phyloP scores from a whole-genome alignment of 768 basidiomycete genomes.

The Termitomyces sp. region DNA sequence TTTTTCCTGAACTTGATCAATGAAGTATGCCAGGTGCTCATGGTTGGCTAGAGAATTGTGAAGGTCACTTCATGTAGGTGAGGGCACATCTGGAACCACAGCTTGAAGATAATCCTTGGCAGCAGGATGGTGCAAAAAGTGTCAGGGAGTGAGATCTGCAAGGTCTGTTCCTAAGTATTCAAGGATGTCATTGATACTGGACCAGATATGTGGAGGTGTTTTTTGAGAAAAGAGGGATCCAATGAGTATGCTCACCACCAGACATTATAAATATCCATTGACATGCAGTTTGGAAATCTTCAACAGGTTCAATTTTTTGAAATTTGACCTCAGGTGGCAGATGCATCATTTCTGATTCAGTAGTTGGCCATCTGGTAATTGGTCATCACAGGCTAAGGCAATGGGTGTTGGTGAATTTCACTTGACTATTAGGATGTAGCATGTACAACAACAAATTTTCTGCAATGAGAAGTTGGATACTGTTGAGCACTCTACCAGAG shows the following conservation, averaged over 20 bases:
- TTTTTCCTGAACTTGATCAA: slow-evolving; percentile 4
- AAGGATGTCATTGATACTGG: background rate
- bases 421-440: no score
- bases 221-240: background rate
- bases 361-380: background rate
- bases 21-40: slow-evolving; percentile 15
- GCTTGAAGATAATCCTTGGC: slow-evolving; percentile 10
- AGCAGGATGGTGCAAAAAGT: slow-evolving; percentile 18
- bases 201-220: background rate
- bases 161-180: slow-evolving; percentile 1
- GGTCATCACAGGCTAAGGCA: no score
- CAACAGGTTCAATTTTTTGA: no score
- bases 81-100: slow-evolving; percentile 8
- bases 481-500: slow-evolving; percentile 4
- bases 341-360: background rate
- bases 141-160: slow-evolving; percentile 20
- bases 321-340: no score
- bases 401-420: no score
- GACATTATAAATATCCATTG: background rate
- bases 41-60: slow-evolving; percentile 22
- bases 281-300: background rate
- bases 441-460: background rate
- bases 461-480: background rate
- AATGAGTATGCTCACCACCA: background rate
- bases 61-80: no score